phyloP scores from a whole-genome alignment of 352 stramenopile genomes.

The Globisporangium spiculum region DNA sequence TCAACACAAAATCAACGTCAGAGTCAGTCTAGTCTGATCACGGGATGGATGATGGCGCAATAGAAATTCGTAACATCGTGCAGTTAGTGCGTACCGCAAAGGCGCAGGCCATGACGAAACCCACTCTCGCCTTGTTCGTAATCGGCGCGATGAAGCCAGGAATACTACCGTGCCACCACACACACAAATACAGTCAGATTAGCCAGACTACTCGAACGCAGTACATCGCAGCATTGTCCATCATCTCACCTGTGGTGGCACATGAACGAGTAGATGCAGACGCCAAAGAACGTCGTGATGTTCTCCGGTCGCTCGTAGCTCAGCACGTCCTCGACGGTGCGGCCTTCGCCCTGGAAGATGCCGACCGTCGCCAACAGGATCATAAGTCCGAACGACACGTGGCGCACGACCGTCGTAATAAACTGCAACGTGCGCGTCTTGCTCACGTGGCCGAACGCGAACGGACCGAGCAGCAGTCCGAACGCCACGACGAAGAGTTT shows the following conservation, averaged over 20 bases:
- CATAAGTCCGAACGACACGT: conserved; percentile 84
- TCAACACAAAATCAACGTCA: background rate
- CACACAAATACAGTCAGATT: conserved; percentile 5
- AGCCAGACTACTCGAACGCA: background rate
- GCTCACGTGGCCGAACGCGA: conserved; percentile 78
- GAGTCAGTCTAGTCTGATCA: background rate
- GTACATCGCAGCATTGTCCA: background rate
- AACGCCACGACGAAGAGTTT: conserved; percentile 79
- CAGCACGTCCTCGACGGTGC: conserved; percentile 58
- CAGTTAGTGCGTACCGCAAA: conserved; percentile 54
- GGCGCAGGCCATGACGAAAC: conserved; percentile 50
- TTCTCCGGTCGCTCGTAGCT: conserved; percentile 70
- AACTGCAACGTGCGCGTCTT: conserved; percentile 82
- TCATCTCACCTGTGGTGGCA: conserved; percentile 77
- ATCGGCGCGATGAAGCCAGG: conserved; percentile 81
- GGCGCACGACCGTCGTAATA: conserved; percentile 76
- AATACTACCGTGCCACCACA: conserved; percentile 36
- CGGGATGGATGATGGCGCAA: background rate
- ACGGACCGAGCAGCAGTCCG: conserved; percentile 66
- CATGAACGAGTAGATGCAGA: conserved; percentile 91
- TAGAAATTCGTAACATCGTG: background rate
- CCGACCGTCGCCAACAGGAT: conserved; percentile 71
- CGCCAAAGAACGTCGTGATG: conserved; percentile 80
- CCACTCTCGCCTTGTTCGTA: conserved; percentile 75
- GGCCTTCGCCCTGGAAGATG: conserved; percentile 64